Conservation (phyloP, 306 rosid species). For the Trifolium subterraneum region DNA sequence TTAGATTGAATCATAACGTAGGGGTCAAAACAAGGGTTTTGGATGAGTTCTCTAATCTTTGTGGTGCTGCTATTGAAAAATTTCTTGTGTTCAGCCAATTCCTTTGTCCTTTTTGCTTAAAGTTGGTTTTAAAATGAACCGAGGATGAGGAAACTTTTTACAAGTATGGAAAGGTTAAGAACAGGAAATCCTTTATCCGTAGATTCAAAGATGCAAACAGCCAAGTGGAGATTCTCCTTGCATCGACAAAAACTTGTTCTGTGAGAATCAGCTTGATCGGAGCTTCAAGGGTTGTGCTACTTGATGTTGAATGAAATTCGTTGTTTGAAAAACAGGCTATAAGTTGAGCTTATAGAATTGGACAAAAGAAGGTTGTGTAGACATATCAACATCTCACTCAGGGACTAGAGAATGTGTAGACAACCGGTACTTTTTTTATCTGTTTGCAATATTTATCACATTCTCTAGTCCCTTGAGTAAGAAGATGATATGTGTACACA, state of each 20-base stretch:
- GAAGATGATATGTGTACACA: no score
- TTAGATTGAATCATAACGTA: slow-evolving; percentile 16
- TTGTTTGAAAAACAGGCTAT: slow-evolving; percentile 52
- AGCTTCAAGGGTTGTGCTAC: slow-evolving; percentile 55
- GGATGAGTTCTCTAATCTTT: slow-evolving; percentile 38
- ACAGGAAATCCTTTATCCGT: slow-evolving; percentile 32
- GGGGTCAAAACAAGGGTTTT: slow-evolving; percentile 48
- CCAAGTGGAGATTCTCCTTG: slow-evolving; percentile 44
- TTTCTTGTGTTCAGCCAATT: slow-evolving; percentile 48
- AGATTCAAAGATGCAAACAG: slow-evolving; percentile 44
- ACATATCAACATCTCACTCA: slow-evolving; percentile 44
- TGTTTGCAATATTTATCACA: no score
- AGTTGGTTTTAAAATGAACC: slow-evolving; percentile 17
- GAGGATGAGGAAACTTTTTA: slow-evolving; percentile 40
- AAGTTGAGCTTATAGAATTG: slow-evolving; percentile 48
- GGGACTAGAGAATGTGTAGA: neutral
- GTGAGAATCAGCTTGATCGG: slow-evolving; percentile 49
- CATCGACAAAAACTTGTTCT: slow-evolving; percentile 45
- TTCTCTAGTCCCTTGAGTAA: no score
- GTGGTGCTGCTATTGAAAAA: slow-evolving; percentile 38
- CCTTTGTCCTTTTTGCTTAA: slow-evolving; percentile 19
- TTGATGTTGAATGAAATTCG: slow-evolving; percentile 54
- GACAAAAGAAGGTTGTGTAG: slow-evolving; percentile 47
- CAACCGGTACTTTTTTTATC: no score
- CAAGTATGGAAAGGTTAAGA: slow-evolving; percentile 33